phyloP scores from a whole-genome alignment of 2,329 filamentous ascomycete genomes.

The Endocalyx cinctus region DNA sequence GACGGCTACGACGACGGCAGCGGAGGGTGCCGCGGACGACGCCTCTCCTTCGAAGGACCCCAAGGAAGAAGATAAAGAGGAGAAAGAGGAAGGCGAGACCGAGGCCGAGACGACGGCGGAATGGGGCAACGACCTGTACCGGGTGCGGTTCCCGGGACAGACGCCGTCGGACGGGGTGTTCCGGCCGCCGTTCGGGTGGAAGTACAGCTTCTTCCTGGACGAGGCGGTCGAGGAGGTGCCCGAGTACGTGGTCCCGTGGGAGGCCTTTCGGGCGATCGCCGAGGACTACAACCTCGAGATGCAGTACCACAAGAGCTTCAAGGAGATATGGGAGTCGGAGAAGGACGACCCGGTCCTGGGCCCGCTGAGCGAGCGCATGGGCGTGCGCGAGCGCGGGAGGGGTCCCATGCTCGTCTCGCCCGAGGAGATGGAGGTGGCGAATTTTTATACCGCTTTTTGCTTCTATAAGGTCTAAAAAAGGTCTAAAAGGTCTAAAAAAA shows the following conservation, averaged over 20 bases:
- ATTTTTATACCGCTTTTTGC: conserved; percentile 91
- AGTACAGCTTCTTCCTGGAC: conserved; percentile 93
- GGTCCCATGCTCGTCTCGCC: conserved; percentile 66
- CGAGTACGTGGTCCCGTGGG: conserved; percentile 98
- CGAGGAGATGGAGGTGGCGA: conserved; percentile 88
- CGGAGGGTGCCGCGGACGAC: no score
- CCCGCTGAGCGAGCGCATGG: conserved; percentile 90
- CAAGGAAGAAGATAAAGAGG: conserved; percentile 24
- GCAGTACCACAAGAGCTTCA: conserved; percentile 87
- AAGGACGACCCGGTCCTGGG: conserved; percentile 80
- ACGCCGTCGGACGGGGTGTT: conserved; percentile 86
- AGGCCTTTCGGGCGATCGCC: conserved; percentile 89
- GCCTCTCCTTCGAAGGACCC: no score
- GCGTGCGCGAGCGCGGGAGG: conserved; percentile 69
- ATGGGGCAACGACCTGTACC: conserved; percentile 93
- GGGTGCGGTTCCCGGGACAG: conserved; percentile 78
- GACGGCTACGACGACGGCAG: no score
- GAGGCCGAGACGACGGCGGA: conserved; percentile 62
- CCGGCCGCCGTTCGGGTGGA: conserved; percentile 93
- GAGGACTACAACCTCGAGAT: conserved; percentile 96
- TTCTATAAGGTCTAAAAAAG: conserved; percentile 91
- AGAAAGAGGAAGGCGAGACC: conserved; percentile 54
- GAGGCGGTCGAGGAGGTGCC: conserved; percentile 95
- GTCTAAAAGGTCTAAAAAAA: no score
- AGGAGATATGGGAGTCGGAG: conserved; percentile 87